A percentile compares a stretch with the other conserved stretches of the same genome.
Evolutionary conservation across 2,329 filamentous ascomycete species (phyloP).

Genomic region (Lecanicillium sp.): DNA sequence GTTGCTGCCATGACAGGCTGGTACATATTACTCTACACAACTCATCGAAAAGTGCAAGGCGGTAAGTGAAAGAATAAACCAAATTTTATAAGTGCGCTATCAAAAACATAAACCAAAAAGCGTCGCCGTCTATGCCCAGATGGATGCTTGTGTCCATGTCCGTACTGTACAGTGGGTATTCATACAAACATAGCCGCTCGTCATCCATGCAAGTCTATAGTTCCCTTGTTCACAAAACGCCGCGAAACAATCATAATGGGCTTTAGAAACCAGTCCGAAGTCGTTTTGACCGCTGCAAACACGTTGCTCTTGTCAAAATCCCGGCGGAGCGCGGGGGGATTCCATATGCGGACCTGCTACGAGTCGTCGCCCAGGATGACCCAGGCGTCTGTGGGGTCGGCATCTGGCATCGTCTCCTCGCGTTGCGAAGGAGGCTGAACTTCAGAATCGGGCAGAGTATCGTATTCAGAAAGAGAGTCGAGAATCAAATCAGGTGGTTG

Average conservation of each 20-base stretch:
- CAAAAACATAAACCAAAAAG: too few relatives aligned
- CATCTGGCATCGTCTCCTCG: too few relatives aligned
- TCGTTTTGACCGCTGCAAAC: conserved; percentile 20
- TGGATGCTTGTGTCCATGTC: too few relatives aligned
- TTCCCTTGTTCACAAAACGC: conserved; percentile 1
- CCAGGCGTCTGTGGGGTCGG: conserved; percentile 25
- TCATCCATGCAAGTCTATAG: too few relatives aligned
- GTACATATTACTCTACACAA: too few relatives aligned
- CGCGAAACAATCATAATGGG: conserved; percentile 14
- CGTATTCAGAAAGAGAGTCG: conserved; percentile 27
- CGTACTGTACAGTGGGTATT: neutral
- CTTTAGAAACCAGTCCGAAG: conserved; percentile 30
- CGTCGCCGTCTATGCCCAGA: too few relatives aligned
- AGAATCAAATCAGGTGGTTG: conserved; percentile 27
- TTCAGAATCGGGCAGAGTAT: too few relatives aligned
- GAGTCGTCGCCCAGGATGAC: conserved; percentile 38
- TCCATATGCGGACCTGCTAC: conserved; percentile 33
- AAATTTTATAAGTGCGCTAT: too few relatives aligned
- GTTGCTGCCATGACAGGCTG: too few relatives aligned
- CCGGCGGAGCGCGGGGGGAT: conserved; percentile 20
- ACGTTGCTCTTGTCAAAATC: conserved; percentile 15
- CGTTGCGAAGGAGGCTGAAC: too few relatives aligned
- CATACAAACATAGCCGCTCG: neutral
- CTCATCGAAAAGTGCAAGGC: too few relatives aligned
- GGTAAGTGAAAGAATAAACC: too few relatives aligned